Evolutionary conservation across 2,329 filamentous ascomycete species (phyloP), one percentile per base, ranked within the genome.

Genomic region (Parastagonospora nodorum): DNA sequence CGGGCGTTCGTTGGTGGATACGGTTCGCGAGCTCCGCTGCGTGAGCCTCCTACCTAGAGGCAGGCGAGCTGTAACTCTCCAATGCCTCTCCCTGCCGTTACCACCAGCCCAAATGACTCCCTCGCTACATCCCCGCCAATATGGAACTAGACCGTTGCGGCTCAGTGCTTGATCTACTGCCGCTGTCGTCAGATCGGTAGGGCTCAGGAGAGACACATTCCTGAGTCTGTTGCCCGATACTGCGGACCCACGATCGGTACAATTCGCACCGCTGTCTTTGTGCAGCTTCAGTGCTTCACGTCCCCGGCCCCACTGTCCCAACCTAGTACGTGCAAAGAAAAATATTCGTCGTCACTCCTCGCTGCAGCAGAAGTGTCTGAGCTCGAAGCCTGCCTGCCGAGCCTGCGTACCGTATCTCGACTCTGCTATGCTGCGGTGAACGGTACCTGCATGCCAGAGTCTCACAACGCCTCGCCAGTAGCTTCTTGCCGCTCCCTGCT

Each of bases 371-470:
- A 12, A 8, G 51, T 52, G 45, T 50, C 55, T 43, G 50, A 51
- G 49, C 57, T 59, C 47, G 49, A 59, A 30, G 42, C 60, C 57
- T 16, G 19, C 53, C 42, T 51, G 44, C 54, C 51, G 53, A 55
- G 57, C 58, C 46, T 56, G 49, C 57, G 59, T 53, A 38, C 48
- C 57, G 59, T 53, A 38, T 48, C 44, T 59, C 51, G 47, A 48
- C 44, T 48, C 56, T 58, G 48, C 53, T 38, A 53, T 60, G 59
- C 65, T 58, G 57, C 53, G 50, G 58, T 63, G 57, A 60, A 51
- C 53, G 50, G 66, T 71, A 67, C 66, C 62, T 67, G 68, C 68
- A 61, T 69, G 64, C 51, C 27, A 19, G 59, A 39, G 64, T 67
- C 60, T 63, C 63, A 71, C 67, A 58, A 49, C 60, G 53, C 66